Conservation (phyloP, 768 basidiomycete species). For the Gloeostereum incarnatum region DNA sequence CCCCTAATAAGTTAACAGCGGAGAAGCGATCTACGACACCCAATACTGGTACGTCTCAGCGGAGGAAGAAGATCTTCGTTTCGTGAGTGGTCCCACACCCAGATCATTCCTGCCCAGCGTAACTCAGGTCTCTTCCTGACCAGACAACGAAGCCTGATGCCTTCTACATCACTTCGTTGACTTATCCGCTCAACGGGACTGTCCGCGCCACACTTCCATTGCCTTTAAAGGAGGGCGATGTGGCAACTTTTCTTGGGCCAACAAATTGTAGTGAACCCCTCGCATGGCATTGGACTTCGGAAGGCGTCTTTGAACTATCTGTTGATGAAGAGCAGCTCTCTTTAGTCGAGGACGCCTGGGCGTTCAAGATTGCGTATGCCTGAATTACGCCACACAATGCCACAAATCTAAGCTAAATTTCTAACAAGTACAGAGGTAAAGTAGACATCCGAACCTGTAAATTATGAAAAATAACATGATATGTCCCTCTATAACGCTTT, state of each 20-base stretch:
- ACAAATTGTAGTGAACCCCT: conserved; percentile 11
- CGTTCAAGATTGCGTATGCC: conserved; percentile 6
- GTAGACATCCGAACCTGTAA: no score
- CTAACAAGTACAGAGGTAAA: no score
- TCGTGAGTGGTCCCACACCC: conserved; percentile 9
- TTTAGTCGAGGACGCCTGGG: conserved; percentile 4
- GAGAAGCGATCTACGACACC: conserved; percentile 29
- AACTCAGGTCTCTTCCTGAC: not conserved
- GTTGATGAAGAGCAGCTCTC: conserved; percentile 4
- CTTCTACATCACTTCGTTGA: conserved; percentile 29
- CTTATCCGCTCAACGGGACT: conserved; percentile 16
- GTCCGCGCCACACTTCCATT: conserved; percentile 15
- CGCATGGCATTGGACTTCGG: conserved; percentile 7
- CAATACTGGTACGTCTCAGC: conserved; percentile 16
- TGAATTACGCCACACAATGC: no score
- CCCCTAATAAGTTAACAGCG: conserved; percentile 8
- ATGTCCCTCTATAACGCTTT: no score
- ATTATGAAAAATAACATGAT: no score
- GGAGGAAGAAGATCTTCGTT: conserved; percentile 19
- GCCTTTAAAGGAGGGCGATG: conserved; percentile 23
- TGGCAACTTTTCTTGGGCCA: conserved; percentile 20
- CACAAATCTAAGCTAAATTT: no score
- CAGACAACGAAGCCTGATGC: conserved; percentile 23
- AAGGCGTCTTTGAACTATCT: conserved; percentile 12
- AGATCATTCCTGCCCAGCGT: not conserved